Evolutionary conservation across 2,329 filamentous ascomycete genomes (phyloP), one percentile per base, ranked within the genome.

Genomic region (Pyrenophora graminea): DNA sequence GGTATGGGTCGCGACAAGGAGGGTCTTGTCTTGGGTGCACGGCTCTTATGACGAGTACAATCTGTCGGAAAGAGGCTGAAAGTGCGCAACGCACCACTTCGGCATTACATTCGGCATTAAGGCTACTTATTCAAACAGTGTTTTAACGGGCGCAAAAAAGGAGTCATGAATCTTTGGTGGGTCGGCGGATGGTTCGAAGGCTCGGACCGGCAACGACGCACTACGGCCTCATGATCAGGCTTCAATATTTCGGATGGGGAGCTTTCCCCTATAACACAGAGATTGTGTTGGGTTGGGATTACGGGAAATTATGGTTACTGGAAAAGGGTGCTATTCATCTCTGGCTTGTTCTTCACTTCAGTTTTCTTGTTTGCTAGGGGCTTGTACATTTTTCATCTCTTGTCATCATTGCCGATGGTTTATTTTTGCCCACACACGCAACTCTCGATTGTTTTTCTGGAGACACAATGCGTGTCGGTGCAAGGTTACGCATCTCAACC

Each of bases 201-300:
- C 42, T 58, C 44, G 34, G 44, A 43, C 37, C 42, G 41, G 48
- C 37, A 39, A 52, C 51, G 59, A 51, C 39, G 51, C 38, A 48
- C 50, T 52, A 58, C 49, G 48, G 48, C 50, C 52, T 48, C 21
- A 48, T 13, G 40, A 48, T 27, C 46, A 42, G 48, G 45, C 52
- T 58, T 55, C 62, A 65, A 21, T 21, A 21, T 21, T 62, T 62
- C 43, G 43, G 61, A 44, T 44, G 54, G 34, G 39, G 25, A 17
- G 25, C 32, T 27, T 30, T 53, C 37, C 48, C 45, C 50, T 51
- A 52, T 49, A 53, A 47, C 46, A 59, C 42, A 48, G 53, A 51
- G 48, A 45, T 38, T 44, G 50, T 45, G 54, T 53, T 54, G 47
- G 33, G 39, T 47, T 31, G 43, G 31, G 39, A 19, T 30, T 30